Base-by-base conservation (phyloP, 805 yeast genomes). In the Danielia oregonensis region DNA sequence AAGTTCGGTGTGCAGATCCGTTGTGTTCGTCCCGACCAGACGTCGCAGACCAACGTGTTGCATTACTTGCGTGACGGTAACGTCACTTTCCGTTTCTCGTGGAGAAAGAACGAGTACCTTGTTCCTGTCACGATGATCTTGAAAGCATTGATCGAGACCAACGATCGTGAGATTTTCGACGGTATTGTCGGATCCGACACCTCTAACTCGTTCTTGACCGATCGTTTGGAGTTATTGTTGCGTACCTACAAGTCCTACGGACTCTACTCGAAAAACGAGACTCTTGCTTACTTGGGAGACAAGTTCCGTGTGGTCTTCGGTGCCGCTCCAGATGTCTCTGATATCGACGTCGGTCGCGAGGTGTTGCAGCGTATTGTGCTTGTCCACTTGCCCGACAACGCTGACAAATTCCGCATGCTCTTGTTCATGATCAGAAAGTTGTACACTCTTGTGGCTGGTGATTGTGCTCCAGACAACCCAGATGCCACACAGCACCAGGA, bases 401-500 rank as follows among this genome's bases (percentile, higher is more conserved):
- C 62, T 33, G 96, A 88, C 60, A 93, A 93, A 65, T 88, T 86
- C 62, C 74, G 87, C 54, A 70, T 89, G 82, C 66, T 93, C 41
- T 63, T 89, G 41, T 93, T 89, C 65, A 93, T 93, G 97, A 81
- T 93, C 52, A 79, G 97, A 72, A 93, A 93, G 65, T 74, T 93
- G 42, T 93, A 93, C 60, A 75, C 97, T 0, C 73, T 93, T 45
- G 97, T 91, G 29, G 96, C 96, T 24, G 97, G 97, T 41, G 96
- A 91, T 57, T 91, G 97, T 62, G 70, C 89, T 34, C 91, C 96
- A 12, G 98, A 93, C 62, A 93, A 93, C 65, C 98, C 98, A 58
- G 98, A 93, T 80, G 95, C 97, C 32, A 86, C 96, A 7, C 98
- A 93, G 71, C 97, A 93, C 71, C 98, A 93, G 66, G 98, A 93